Percentiles rank a stretch among this genome's conserved stretches.
Evolutionary conservation across 2,329 filamentous ascomycete genomes (phyloP).

Genomic region (Colletotrichum brevisporum): DNA sequence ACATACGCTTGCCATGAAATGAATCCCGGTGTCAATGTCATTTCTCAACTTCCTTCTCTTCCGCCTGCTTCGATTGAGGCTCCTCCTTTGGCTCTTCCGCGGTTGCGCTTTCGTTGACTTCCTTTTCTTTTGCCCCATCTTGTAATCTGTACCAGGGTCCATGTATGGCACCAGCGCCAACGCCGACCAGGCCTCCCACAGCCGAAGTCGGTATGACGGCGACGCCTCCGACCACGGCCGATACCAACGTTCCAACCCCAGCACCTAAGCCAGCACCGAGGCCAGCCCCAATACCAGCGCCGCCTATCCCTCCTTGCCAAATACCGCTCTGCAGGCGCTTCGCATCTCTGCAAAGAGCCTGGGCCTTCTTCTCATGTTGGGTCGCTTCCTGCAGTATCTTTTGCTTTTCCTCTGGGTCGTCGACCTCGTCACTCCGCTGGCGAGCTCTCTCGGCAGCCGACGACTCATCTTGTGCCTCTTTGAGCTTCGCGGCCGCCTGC

Average conservation of each 20-base stretch:
- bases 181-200: constrained; percentile 24
- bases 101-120: background rate
- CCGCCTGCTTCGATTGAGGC: too few relatives aligned
- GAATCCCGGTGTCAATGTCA: too few relatives aligned
- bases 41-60: too few relatives aligned
- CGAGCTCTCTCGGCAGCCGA: constrained; percentile 17
- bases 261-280: constrained; percentile 27
- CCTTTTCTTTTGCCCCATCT: constrained; percentile 4
- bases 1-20: too few relatives aligned
- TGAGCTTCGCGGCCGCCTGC: constrained; percentile 32
- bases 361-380: constrained; percentile 29
- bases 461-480: constrained; percentile 30
- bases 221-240: constrained; percentile 31
- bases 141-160: constrained; percentile 36
- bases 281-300: constrained; percentile 33
- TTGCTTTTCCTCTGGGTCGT: constrained; percentile 32
- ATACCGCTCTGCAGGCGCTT: constrained; percentile 33
- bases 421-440: constrained; percentile 18
- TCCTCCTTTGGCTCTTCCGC: background rate
- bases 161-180: constrained; percentile 26
- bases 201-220: constrained; percentile 28
- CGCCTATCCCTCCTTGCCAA: constrained; percentile 35
- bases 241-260: constrained; percentile 27
- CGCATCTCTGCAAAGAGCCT: constrained; percentile 12
- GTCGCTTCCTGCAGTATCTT: constrained; percentile 31